phyloP scores from a whole-genome alignment of 805 yeast species.

The Blastobotrys robertii region DNA sequence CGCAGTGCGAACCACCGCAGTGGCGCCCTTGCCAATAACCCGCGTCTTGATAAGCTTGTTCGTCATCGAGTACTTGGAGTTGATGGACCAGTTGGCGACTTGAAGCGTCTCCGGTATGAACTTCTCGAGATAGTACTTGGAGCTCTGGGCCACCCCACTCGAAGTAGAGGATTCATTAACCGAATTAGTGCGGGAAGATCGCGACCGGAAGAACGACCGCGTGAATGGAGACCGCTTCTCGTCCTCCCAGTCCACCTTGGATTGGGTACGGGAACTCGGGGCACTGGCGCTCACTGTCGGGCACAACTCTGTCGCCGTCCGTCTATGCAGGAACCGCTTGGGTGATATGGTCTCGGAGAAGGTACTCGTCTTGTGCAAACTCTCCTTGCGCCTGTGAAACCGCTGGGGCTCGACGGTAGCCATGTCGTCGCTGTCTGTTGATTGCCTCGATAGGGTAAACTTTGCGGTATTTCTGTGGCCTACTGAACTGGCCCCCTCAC shows the following conservation, averaged over 20 bases:
- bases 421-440: too few relatives aligned
- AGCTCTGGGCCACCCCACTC: not conserved
- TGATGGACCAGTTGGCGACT: conserved; percentile 10
- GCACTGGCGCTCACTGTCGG: not conserved
- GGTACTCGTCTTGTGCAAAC: too few relatives aligned
- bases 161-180: not conserved
- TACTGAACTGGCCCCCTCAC: too few relatives aligned
- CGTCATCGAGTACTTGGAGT: conserved; percentile 14
- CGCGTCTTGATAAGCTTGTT: conserved; percentile 15
- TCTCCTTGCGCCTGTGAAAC: too few relatives aligned
- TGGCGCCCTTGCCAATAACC: conserved; percentile 26
- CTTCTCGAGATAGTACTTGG: conserved; percentile 6
- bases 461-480: too few relatives aligned
- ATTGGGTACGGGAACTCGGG: not conserved
- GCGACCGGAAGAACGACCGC: not conserved
- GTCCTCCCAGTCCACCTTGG: not conserved
- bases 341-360: too few relatives aligned
- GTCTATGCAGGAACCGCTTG: too few relatives aligned
- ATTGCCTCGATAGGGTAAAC: too few relatives aligned
- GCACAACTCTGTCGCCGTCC: not conserved
- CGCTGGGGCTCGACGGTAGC: too few relatives aligned
- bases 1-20: conserved; percentile 24
- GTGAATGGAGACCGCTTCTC: not conserved
- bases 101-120: conserved; percentile 13
- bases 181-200: not conserved